Conservation (phyloP, 2,329 filamentous ascomycete genomes). For the Periconia sp. region DNA sequence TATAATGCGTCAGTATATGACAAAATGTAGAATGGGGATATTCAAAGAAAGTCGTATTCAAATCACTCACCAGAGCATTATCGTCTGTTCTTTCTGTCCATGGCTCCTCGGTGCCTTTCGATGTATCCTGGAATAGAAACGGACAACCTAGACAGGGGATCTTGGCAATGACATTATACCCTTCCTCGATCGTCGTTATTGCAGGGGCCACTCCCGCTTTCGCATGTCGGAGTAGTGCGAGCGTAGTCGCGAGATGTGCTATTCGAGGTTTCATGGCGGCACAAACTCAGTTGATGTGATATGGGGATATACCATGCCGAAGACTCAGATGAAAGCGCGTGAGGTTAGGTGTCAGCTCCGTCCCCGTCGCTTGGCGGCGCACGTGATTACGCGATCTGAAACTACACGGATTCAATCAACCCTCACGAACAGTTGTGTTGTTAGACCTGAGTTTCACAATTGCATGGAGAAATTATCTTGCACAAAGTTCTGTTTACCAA, state of each 20-base stretch:
- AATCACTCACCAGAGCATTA: slow-evolving; percentile 31
- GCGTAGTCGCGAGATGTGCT: slow-evolving; percentile 8
- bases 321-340: too few species aligned
- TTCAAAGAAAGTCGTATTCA: slow-evolving; percentile 1
- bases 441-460: too few species aligned
- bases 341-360: neutral
- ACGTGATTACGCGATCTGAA: slow-evolving; percentile 4
- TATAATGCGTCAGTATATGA: neutral
- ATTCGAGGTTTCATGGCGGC: slow-evolving; percentile 23
- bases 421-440: too few species aligned
- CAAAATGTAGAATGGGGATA: neutral
- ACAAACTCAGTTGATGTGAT: neutral
- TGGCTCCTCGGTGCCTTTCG: slow-evolving; percentile 24
- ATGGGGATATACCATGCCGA: too few species aligned
- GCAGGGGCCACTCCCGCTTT: slow-evolving; percentile 32
- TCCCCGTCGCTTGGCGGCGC: neutral
- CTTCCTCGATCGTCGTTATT: slow-evolving; percentile 36
- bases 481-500: too few species aligned
- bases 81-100: slow-evolving; percentile 33
- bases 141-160: slow-evolving; percentile 41
- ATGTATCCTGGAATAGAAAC: slow-evolving; percentile 39
- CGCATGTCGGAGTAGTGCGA: slow-evolving; percentile 6
- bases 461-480: too few species aligned
- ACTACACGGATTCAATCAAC: too few species aligned
- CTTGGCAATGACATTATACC: slow-evolving; percentile 41